phyloP scores from a whole-genome alignment of 2,329 filamentous ascomycete genomes.

The Epichloe gansuensis region DNA sequence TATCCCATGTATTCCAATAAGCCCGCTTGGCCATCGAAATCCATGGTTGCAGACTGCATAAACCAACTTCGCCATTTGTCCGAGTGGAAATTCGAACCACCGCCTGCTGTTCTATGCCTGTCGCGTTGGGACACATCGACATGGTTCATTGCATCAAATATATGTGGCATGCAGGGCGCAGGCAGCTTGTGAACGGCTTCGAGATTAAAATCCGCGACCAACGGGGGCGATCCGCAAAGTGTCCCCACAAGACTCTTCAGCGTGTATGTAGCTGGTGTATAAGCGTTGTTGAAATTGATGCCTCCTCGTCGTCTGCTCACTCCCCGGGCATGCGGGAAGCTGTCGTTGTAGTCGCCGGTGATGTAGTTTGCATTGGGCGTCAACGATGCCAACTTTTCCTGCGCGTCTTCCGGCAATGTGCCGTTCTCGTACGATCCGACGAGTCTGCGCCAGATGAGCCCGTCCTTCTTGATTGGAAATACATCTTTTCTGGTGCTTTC shows the following conservation, averaged over 20 bases:
- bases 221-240: conserved; percentile 28
- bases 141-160: conserved; percentile 22
- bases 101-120: neutral
- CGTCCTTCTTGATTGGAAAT: conserved; percentile 29
- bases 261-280: conserved; percentile 30
- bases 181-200: conserved; percentile 29
- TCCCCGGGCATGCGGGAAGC: conserved; percentile 14
- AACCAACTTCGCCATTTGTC: conserved; percentile 20
- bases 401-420: conserved; percentile 20
- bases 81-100: conserved; percentile 10
- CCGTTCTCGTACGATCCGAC: conserved; percentile 19
- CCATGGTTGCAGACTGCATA: conserved; percentile 19
- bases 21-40: conserved; percentile 18
- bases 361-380: conserved; percentile 21
- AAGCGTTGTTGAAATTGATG: conserved; percentile 26
- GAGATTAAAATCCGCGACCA: conserved; percentile 29
- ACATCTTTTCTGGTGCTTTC: conserved; percentile 33
- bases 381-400: conserved; percentile 15
- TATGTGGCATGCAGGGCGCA: conserved; percentile 30
- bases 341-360: conserved; percentile 24
- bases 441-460: conserved; percentile 24
- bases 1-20: conserved; percentile 19
- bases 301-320: conserved; percentile 20
- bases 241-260: conserved; percentile 29
- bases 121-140: conserved; percentile 7